Evolutionary conservation across 108 stramenopile genomes (phyloP).

Genomic region (Skeletonema menzelii): DNA sequence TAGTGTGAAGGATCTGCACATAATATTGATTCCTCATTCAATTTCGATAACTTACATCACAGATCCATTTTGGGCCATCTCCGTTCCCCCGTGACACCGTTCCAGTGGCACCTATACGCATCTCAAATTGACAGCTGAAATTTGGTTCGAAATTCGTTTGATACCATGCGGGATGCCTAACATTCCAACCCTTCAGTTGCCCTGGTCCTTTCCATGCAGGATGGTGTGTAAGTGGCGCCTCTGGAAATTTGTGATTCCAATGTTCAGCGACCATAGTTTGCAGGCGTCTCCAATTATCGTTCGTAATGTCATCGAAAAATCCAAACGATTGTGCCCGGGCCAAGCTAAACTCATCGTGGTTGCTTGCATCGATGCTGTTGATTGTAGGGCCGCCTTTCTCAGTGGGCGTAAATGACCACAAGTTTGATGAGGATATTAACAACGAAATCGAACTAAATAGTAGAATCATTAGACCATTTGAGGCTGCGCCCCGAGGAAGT

Average conservation of each 20-base stretch:
- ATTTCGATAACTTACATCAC: too few relatives aligned
- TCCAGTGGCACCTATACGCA: neutral
- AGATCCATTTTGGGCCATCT: constrained; percentile 52
- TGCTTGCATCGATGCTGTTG: neutral
- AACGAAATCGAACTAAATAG: too few relatives aligned
- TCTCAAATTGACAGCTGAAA: constrained; percentile 40
- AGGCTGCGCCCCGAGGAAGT: too few relatives aligned
- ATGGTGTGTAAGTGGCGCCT: neutral
- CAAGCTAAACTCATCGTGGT: neutral
- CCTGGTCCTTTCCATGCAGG: neutral
- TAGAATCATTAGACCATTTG: too few relatives aligned
- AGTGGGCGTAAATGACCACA: too few relatives aligned
- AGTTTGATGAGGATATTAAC: too few relatives aligned
- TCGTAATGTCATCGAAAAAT: constrained; percentile 8
- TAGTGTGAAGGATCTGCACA: too few relatives aligned
- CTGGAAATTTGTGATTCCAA: neutral
- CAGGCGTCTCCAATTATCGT: neutral
- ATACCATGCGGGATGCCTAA: constrained; percentile 8
- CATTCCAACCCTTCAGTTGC: neutral
- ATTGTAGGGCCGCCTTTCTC: too few relatives aligned
- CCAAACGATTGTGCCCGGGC: constrained; percentile 1
- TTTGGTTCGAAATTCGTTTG: constrained; percentile 51
- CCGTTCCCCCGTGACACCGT: neutral
- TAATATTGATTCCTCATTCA: too few relatives aligned
- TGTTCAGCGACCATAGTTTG: neutral